Evolutionary conservation across 2,329 filamentous ascomycete genomes (phyloP), one percentile per base, ranked within the genome.

Genomic region (Stagonosporopsis cucurbitacearum): DNA sequence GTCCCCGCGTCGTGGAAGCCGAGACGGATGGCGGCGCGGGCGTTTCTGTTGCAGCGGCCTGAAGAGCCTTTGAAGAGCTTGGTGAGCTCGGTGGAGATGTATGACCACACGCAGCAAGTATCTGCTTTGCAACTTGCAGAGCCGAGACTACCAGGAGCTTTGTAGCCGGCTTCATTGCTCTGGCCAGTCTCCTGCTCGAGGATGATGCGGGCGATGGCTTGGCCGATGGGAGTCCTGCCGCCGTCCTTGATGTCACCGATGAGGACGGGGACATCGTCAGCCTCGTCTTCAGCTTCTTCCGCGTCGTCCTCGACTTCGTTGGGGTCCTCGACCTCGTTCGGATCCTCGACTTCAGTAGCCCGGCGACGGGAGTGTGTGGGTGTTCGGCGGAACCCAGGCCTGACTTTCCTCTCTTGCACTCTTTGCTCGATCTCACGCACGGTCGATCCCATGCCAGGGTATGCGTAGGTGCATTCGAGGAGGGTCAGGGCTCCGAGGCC

Each of bases 1-100:
- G 61, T 58, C 3, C 63, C 69, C 4, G 69, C 67, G 54, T 71
- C 68, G 45, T 70, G 67, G 49, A 71, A 71, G 2, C 66, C 68
- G 13, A 71, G 58, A 15, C 68, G 52, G 22, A 70, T 49, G 1
- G 67, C 65, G 2, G 57, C 60, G n/a, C 68, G 65, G 2, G 68
- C 68, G 30, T 44, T 54, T 17, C 55, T 54, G 39, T 67, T 71
- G 58, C 67, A 70, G 19, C 68, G 63, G 26, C 63, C 64, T 8
- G 59, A 59, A 7, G 41, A 51, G 2, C 67, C 68, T 9, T 13
- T 39, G 59, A 72, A 71, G 0, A 45, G 30, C 4, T 44, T n/a
- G 2, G 46, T 54, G 41, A 71, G 58, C 6, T 54, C 57, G n/a
- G 46, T 15, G 3, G 63, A 55, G 12, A 68, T 40, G 17, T 68